Conservation (phyloP, 345 rosid genomes). For the Pugionium dolabratum region DNA sequence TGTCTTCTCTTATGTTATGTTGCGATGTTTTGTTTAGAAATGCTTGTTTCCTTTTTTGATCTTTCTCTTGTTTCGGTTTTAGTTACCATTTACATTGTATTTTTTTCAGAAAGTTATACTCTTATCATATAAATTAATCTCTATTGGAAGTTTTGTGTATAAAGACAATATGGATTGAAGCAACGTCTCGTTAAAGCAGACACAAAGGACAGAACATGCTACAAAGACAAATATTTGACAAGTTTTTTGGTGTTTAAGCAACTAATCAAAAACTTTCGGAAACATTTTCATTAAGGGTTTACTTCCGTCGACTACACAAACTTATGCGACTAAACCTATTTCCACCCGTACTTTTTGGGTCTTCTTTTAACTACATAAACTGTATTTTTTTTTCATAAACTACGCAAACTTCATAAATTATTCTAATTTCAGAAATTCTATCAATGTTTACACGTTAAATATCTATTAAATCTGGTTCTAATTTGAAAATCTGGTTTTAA, state of each 20-base stretch:
- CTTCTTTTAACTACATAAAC: no score
- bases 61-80: not conserved
- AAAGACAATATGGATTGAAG: slow-evolving; percentile 8
- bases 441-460: no score
- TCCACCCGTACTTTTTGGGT: no score
- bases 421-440: no score
- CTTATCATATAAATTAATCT: not conserved
- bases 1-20: no score
- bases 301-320: no score
- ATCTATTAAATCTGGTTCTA: no score
- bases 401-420: no score
- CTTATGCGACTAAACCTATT: no score
- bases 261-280: not conserved
- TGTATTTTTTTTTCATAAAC: no score
- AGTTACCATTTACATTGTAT: slow-evolving; percentile 5
- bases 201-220: not conserved
- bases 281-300: not conserved
- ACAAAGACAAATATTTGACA: not conserved
- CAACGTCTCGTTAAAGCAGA: not conserved
- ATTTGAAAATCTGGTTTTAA: no score
- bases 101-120: not conserved
- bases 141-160: not conserved
- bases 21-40: not conserved
- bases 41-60: slow-evolving; percentile 6
- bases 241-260: slow-evolving; percentile 15